Conservation (phyloP, 495 filamentous ascomycete species). For the Staphylotrichum longicolle region DNA sequence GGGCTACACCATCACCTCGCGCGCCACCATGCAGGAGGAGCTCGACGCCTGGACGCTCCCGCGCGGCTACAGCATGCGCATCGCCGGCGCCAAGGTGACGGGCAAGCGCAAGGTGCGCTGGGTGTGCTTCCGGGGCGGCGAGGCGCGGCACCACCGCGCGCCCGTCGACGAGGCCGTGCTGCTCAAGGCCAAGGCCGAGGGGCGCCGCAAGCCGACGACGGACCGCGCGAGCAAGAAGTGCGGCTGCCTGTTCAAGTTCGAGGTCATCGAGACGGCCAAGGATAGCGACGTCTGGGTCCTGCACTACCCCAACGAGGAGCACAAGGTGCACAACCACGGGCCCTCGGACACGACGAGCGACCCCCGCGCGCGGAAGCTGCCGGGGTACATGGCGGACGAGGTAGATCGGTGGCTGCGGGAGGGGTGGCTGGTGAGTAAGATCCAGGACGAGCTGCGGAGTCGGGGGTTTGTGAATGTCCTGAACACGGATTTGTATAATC, state of each 20-base stretch:
- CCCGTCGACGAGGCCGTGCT: slow-evolving; percentile 33
- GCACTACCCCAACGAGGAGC: slow-evolving; percentile 40
- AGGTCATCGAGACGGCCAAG: slow-evolving; percentile 36
- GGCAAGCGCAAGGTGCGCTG: slow-evolving; percentile 40
- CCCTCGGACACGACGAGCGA: slow-evolving; percentile 37
- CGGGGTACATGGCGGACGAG: slow-evolving; percentile 28
- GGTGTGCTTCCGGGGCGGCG: slow-evolving; percentile 40
- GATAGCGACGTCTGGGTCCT: slow-evolving; percentile 37
- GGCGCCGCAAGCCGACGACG: slow-evolving; percentile 38
- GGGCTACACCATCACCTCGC: slow-evolving; percentile 35
- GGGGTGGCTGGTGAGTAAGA: slow-evolving; percentile 37
- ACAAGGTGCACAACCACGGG: slow-evolving; percentile 39
- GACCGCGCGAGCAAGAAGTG: slow-evolving; percentile 40
- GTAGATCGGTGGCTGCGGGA: slow-evolving; percentile 38
- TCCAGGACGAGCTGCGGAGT: slow-evolving; percentile 37
- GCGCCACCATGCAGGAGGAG: slow-evolving; percentile 38
- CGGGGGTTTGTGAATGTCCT: slow-evolving; percentile 38
- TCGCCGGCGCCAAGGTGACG: slow-evolving; percentile 38
- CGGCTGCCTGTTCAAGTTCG: slow-evolving; percentile 40
- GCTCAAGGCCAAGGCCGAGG: slow-evolving; percentile 32
- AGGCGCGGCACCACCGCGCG: slow-evolving; percentile 36
- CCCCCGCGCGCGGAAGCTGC: slow-evolving; percentile 36
- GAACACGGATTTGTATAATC: slow-evolving; percentile 40
- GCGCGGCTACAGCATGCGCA: slow-evolving; percentile 43
- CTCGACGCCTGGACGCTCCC: slow-evolving; percentile 39